phyloP scores from a whole-genome alignment of 2,329 filamentous ascomycete species.

The Trichoderma asperellum region DNA sequence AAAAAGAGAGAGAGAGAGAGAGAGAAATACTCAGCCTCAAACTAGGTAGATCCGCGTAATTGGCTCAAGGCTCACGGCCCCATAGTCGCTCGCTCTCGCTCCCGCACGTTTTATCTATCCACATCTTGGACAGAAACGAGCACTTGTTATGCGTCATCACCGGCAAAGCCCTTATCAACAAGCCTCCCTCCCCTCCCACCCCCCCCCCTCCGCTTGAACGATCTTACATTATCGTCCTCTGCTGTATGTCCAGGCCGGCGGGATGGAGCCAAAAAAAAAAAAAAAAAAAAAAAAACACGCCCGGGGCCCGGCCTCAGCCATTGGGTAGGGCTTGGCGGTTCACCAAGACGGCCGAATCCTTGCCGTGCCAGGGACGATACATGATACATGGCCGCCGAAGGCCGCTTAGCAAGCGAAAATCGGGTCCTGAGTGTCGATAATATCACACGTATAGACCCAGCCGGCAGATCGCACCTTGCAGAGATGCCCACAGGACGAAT shows the following conservation, averaged over 20 bases:
- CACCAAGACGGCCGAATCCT: neutral
- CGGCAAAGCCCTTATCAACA: neutral
- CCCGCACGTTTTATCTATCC: neutral
- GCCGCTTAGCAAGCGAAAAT: no score
- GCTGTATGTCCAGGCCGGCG: neutral
- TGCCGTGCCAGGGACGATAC: neutral
- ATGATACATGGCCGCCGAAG: no score
- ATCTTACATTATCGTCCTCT: neutral
- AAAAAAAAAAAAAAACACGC: neutral
- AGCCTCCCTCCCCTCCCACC: no score
- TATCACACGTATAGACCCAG: no score
- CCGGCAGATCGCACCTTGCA: no score
- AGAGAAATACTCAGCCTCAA: neutral
- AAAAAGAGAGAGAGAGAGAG: no score
- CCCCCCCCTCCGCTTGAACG: neutral
- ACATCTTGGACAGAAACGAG: neutral
- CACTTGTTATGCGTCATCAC: neutral
- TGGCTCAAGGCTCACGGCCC: neutral
- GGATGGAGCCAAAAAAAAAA: neutral
- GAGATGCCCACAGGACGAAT: no score
- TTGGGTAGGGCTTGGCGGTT: neutral
- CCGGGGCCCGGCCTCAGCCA: neutral
- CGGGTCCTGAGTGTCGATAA: no score
- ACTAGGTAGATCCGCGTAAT: neutral
- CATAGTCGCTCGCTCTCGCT: neutral